Evolutionary conservation across 352 stramenopile species (phyloP).

Genomic region (Hyphochytrium catenoides): DNA sequence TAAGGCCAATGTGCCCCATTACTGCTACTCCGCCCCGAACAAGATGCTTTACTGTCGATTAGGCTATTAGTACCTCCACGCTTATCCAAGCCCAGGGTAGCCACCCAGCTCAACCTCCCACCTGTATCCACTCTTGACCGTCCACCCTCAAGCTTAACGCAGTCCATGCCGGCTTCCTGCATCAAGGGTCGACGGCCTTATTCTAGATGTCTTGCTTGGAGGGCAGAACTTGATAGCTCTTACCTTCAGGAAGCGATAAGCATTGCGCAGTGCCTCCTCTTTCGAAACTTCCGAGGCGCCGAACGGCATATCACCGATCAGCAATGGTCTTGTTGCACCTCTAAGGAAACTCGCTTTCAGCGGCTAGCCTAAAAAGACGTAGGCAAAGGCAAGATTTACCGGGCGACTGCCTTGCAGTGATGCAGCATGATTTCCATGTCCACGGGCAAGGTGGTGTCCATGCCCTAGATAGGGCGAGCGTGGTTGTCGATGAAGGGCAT

Average conservation of each 20-base stretch:
- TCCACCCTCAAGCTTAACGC: slow-evolving; percentile 95
- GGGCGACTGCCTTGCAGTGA: slow-evolving; percentile 83
- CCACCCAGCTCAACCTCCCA: slow-evolving; percentile 11
- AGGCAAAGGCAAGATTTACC: slow-evolving; percentile 15
- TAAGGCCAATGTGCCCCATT: slow-evolving; percentile 93
- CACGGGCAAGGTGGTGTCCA: slow-evolving; percentile 71
- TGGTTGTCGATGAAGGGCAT: slow-evolving; percentile 3
- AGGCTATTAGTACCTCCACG: slow-evolving; percentile 12
- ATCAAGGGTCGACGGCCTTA: not conserved
- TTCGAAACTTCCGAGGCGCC: slow-evolving; percentile 79
- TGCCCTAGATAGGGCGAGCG: slow-evolving; percentile 19
- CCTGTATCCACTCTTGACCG: slow-evolving; percentile 37
- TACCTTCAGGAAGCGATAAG: slow-evolving; percentile 77
- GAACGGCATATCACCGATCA: slow-evolving; percentile 97
- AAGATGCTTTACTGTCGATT: slow-evolving; percentile 26
- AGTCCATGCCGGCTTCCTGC: slow-evolving; percentile 86
- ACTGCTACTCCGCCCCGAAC: slow-evolving; percentile 75
- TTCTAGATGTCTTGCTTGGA: too few relatives aligned
- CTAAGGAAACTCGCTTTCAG: slow-evolving; percentile 17
- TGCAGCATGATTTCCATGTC: slow-evolving; percentile 96
- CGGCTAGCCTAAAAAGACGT: not conserved
- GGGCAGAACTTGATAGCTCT: slow-evolving; percentile 8
- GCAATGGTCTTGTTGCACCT: slow-evolving; percentile 53
- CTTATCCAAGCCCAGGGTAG: slow-evolving; percentile 4
- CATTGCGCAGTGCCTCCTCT: slow-evolving; percentile 77